phyloP scores from a whole-genome alignment of 768 basidiomycete genomes.

The Polyporus arcularius region DNA sequence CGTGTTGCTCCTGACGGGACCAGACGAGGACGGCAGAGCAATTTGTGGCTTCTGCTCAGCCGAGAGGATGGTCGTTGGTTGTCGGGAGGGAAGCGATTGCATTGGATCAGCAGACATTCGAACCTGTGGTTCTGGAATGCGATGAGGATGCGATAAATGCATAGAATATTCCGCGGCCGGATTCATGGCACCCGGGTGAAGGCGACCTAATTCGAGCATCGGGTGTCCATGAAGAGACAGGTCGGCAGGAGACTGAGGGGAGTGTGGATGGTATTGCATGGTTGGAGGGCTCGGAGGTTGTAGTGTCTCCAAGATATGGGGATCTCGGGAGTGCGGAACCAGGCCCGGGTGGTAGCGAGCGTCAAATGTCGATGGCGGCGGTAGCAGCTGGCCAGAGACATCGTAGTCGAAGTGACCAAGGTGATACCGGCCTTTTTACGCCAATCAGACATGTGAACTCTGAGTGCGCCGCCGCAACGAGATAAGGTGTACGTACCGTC shows the following conservation, averaged over 20 bases:
- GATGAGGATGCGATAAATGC: constrained; percentile 28
- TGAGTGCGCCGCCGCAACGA: constrained; percentile 28
- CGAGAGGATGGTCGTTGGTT: constrained; percentile 21
- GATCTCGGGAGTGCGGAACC: constrained; percentile 27
- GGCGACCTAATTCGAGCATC: constrained; percentile 26
- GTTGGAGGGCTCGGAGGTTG: constrained; percentile 26
- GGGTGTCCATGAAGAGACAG: constrained; percentile 26
- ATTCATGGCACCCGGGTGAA: constrained; percentile 25
- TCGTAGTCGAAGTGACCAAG: constrained; percentile 27
- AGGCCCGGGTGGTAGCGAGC: constrained; percentile 27
- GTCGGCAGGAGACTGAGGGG: constrained; percentile 17
- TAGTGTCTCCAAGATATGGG: constrained; percentile 30
- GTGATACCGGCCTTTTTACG: constrained; percentile 74
- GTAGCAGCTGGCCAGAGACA: constrained; percentile 19
- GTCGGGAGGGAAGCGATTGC: constrained; percentile 23
- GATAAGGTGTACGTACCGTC: constrained; percentile 39
- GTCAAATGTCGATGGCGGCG: constrained; percentile 26
- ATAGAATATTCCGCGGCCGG: constrained; percentile 27
- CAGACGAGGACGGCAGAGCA: constrained; percentile 19
- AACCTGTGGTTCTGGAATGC: constrained; percentile 26
- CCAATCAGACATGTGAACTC: constrained; percentile 31
- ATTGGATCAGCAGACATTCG: constrained; percentile 21
- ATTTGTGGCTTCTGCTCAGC: constrained; percentile 22
- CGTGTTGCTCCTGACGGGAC: constrained; percentile 20
- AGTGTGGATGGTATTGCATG: constrained; percentile 26